Evolutionary conservation across 768 basidiomycete species (phyloP).

Genomic region (Kondoa subrosea): DNA sequence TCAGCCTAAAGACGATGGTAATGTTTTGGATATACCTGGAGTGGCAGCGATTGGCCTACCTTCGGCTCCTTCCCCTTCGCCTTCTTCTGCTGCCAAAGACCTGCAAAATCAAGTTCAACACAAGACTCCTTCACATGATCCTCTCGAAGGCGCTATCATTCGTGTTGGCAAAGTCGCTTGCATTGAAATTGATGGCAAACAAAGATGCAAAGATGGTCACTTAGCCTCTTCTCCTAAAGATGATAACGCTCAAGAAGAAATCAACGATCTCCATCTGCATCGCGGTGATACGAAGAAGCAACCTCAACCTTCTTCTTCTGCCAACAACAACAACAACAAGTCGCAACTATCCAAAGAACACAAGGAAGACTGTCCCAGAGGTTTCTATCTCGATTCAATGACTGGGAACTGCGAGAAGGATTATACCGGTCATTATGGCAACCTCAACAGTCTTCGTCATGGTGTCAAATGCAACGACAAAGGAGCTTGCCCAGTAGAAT

Average conservation of each 20-base stretch:
- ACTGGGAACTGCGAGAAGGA: neutral
- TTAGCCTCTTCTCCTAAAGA: too few species aligned
- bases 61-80: neutral
- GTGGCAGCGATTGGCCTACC: neutral
- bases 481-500: constrained; percentile 6
- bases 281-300: neutral
- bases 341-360: neutral
- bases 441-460: neutral
- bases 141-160: neutral
- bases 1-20: neutral
- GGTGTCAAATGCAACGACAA: neutral
- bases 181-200: neutral
- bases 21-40: neutral
- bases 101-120: too few species aligned
- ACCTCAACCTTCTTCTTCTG: too few species aligned
- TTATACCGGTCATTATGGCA: neutral
- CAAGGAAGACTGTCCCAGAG: neutral
- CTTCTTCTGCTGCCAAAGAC: too few species aligned
- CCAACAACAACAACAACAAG: too few species aligned
- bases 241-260: too few species aligned
- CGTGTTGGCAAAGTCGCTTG: neutral
- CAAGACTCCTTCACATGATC: too few species aligned
- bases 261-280: too few species aligned
- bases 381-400: neutral
- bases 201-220: neutral